Evolutionary conservation across 345 rosid species (phyloP), one percentile per base, ranked within the genome.

Genomic region (Pistacia integerrima): DNA sequence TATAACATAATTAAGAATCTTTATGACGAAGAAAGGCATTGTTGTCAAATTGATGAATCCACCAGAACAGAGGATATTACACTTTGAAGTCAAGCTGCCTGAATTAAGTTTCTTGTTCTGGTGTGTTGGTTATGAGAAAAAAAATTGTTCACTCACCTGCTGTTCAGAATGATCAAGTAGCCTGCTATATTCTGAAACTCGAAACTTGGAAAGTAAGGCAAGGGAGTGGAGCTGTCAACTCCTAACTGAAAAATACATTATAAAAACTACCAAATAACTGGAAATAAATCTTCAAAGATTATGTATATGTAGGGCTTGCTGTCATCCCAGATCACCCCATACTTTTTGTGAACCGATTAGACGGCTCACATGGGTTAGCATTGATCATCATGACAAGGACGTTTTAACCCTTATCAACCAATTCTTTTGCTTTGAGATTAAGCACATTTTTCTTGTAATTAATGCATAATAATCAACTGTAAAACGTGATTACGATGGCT

Each of bases 181-280:
- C 44, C n/a, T 17, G 17, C 33, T 7, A 67, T 11, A 48, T 30
- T 67, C 30, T 66, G 69, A 75, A 77, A 69, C 76, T 78, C 74
- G n/a, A 62, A 77, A 69, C 79, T 78, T 78, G n/a, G 49, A 55
- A 60, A 59, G 56, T 8, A 74, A 77, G 79, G 63, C 11, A 48
- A 35, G 60, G 64, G 13, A 69, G 78, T 63, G 64, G 17, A 25
- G 51, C 57, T 8, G 80, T 64, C 82, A 69, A 69, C 48, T 72
- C 77, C 59, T 25, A 80, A 49, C 76, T 17, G 8, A 76, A 20
- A 57, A 35, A 2, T 7, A 11, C 9, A 0, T 8, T 0, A 60
- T 20, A 17, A 54, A 38, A 38, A 38, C 41, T 38, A 38, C 41
- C 12, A 54, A 38, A 74, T 8, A 55, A 74, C 5, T 10, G 25